phyloP scores from a whole-genome alignment of 768 basidiomycete genomes.

The Leucogyrophana mollusca region DNA sequence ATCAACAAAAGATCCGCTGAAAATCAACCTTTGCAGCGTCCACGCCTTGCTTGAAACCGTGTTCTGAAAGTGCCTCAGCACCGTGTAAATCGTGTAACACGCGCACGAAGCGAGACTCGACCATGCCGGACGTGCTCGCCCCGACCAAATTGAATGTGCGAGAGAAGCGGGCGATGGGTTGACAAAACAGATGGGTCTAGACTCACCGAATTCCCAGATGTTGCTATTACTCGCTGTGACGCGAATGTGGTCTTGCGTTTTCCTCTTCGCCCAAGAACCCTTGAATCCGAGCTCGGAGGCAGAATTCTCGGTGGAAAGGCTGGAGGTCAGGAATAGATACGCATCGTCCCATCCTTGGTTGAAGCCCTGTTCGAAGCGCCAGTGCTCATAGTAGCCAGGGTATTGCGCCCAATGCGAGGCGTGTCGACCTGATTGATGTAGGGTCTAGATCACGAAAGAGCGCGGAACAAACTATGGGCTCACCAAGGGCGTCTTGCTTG shows the following conservation, averaged over 20 bases:
- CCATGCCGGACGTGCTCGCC: neutral
- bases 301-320: conserved; percentile 13
- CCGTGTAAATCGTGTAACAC: conserved; percentile 13
- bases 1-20: conserved; percentile 29
- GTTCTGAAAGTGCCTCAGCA: conserved; percentile 35
- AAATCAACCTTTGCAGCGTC: conserved; percentile 41
- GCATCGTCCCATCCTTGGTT: conserved; percentile 71
- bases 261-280: conserved; percentile 53
- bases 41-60: conserved; percentile 61
- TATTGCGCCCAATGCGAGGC: conserved; percentile 44
- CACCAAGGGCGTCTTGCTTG: conserved; percentile 33
- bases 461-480: conserved; percentile 4
- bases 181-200: neutral
- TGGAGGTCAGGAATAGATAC: conserved; percentile 48
- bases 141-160: neutral
- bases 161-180: neutral
- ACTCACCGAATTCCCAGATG: conserved; percentile 69
- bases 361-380: conserved; percentile 67
- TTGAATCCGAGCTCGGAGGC: conserved; percentile 65
- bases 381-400: conserved; percentile 61
- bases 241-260: conserved; percentile 43
- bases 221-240: conserved; percentile 37
- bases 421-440: conserved; percentile 33
- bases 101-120: conserved; percentile 3
- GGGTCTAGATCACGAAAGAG: conserved; percentile 15